Percentiles rank a stretch among this genome's conserved stretches.
Evolutionary conservation across 192 early-diverging fungal species (phyloP).

Genomic region (Linnemannia schmuckeri): DNA sequence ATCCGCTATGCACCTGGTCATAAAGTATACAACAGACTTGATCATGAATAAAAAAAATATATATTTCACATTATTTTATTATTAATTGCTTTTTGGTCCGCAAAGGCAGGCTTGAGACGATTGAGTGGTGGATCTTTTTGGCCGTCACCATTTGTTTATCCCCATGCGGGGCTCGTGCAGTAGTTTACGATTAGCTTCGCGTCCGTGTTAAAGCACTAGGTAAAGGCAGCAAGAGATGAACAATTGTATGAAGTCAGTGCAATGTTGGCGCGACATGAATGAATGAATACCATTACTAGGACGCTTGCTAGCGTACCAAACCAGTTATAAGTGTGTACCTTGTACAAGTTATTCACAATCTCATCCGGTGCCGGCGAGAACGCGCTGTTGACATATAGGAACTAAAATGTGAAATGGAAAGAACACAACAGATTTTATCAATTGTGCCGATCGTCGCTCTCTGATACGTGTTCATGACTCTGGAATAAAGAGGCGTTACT

Average conservation of each 20-base stretch:
- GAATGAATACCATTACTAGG: not conserved
- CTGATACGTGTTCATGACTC: not conserved
- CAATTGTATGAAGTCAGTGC: not conserved
- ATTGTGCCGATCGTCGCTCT: not conserved
- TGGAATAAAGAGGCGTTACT: not conserved
- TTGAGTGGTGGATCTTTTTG: not conserved
- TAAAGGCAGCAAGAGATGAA: not conserved
- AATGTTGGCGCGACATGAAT: not conserved
- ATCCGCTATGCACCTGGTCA: conserved; percentile 45
- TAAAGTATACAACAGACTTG: conserved; percentile 39
- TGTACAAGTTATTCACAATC: conserved; percentile 82
- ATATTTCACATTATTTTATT: conserved; percentile 7
- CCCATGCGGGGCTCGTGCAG: conserved; percentile 93
- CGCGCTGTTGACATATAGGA: conserved; percentile 94
- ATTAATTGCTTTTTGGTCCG: not conserved
- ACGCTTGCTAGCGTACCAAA: not conserved
- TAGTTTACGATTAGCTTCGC: conserved; percentile 92
- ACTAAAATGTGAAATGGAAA: conserved; percentile 62
- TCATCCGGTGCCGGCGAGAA: conserved; percentile 96
- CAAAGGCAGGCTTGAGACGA: not conserved
- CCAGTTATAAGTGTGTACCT: conserved; percentile 61
- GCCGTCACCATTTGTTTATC: conserved; percentile 54
- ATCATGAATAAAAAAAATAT: conserved; percentile 2
- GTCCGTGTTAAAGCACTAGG: conserved; percentile 85
- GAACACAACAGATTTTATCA: not conserved